These are phyloP conservation scores for Lineolata rhizophorae DNA, from an alignment of 495 filamentous ascomycete genomes.

Conservation along the genomic window DNA sequence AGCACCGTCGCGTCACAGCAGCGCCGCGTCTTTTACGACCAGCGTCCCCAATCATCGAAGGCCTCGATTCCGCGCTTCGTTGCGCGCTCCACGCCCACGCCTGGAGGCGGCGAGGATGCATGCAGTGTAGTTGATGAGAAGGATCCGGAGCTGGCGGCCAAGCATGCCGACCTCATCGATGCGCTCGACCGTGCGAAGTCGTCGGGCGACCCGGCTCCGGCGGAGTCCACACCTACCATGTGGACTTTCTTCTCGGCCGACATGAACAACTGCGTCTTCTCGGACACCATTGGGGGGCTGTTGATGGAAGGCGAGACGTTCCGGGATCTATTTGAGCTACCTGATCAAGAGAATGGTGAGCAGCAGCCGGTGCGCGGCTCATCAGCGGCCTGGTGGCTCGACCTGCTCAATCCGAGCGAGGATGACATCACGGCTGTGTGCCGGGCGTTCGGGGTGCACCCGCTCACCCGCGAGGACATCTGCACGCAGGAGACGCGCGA, in stretches of 20 bases:
- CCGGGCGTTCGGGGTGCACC: constrained; percentile 81
- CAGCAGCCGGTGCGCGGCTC: neutral
- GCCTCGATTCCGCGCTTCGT: constrained; percentile 3
- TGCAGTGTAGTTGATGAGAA: constrained; percentile 12
- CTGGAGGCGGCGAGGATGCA: constrained; percentile 8
- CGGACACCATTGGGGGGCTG: constrained; percentile 66
- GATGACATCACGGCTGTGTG: constrained; percentile 77
- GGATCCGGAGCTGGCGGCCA: constrained; percentile 12
- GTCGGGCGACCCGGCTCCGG: neutral
- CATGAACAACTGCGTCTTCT: constrained; percentile 75
- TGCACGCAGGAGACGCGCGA: constrained; percentile 82
- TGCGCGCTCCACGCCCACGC: constrained; percentile 3
- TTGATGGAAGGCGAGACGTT: constrained; percentile 75
- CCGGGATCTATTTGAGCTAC: constrained; percentile 68
- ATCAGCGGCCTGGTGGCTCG: constrained; percentile 71
- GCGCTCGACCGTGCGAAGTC: no score
- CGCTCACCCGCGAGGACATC: constrained; percentile 86
- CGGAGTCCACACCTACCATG: constrained; percentile 19
- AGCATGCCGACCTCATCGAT: no score
- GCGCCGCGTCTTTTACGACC: constrained; percentile 39
- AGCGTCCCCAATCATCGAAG: constrained; percentile 24
- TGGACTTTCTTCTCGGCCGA: constrained; percentile 95
- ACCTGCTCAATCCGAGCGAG: constrained; percentile 74
- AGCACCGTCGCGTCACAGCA: constrained; percentile 31
- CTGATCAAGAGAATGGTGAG: constrained; percentile 39